These are phyloP conservation scores for Daldinia caldariorum DNA, from an alignment of 495 filamentous ascomycete species.

Conservation along the genomic window DNA sequence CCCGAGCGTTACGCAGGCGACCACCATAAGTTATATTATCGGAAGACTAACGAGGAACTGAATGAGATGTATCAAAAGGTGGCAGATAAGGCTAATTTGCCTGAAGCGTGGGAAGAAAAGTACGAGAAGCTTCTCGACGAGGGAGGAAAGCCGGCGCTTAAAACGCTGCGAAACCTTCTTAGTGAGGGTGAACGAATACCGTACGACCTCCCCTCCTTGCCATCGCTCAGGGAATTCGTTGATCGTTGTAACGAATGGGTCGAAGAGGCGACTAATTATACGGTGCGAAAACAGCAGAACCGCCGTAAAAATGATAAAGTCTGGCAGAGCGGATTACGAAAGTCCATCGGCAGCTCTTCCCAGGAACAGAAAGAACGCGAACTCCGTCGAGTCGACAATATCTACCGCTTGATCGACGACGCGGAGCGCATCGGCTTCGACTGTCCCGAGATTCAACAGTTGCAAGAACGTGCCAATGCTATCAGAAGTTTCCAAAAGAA, in stretches of 20 bases:
- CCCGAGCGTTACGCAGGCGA: slow-evolving; percentile 67
- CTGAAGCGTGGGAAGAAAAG: slow-evolving; percentile 91
- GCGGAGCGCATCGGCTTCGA: slow-evolving; percentile 94
- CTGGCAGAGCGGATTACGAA: slow-evolving; percentile 76
- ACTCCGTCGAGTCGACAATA: slow-evolving; percentile 88
- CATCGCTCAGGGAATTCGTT: slow-evolving; percentile 86
- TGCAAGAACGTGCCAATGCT: slow-evolving; percentile 86
- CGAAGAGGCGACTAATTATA: slow-evolving; percentile 96
- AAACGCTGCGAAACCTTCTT: slow-evolving; percentile 82
- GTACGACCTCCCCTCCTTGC: slow-evolving; percentile 86
- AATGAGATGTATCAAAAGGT: slow-evolving; percentile 75
- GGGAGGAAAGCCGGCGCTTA: slow-evolving; percentile 83
- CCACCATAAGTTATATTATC: slow-evolving; percentile 75
- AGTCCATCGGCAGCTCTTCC: slow-evolving; percentile 69
- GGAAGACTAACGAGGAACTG: slow-evolving; percentile 77
- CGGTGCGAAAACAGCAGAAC: slow-evolving; percentile 97
- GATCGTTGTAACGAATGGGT: slow-evolving; percentile 98
- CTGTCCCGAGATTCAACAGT: slow-evolving; percentile 86
- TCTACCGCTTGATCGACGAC: slow-evolving; percentile 81
- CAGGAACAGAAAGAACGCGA: slow-evolving; percentile 89
- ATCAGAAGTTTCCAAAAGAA: slow-evolving; percentile 88
- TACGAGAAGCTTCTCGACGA: slow-evolving; percentile 84
- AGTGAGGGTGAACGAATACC: slow-evolving; percentile 97
- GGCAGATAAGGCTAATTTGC: slow-evolving; percentile 83
- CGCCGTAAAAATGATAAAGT: slow-evolving; percentile 95